A percentile compares a stretch with the other conserved stretches of the same genome.
These are phyloP conservation scores for Pseudozyma thailandica DNA, from an alignment of 1,284 basidiomycete species.

Conservation along the genomic window DNA sequence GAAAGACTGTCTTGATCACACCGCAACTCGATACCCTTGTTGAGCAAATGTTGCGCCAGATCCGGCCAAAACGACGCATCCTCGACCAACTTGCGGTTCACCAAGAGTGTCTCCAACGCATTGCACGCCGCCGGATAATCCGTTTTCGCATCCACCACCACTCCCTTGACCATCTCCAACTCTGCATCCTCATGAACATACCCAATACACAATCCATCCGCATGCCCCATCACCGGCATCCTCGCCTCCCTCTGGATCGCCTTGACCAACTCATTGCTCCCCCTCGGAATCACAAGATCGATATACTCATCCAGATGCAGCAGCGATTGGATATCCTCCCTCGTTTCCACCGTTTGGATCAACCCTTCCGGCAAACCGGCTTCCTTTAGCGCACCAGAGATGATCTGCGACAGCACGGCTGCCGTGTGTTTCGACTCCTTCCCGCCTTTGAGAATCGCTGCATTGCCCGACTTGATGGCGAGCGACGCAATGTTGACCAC, in stretches of 20 bases:
- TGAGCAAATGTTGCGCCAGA: conserved; percentile 79
- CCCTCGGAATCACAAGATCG: conserved; percentile 95
- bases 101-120: conserved; percentile 85
- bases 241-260: conserved; percentile 88
- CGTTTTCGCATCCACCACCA: conserved; percentile 91
- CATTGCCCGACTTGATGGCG: conserved; percentile 91
- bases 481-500: conserved; percentile 96
- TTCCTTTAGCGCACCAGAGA: conserved; percentile 78
- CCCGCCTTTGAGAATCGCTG: conserved; percentile 65
- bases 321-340: conserved; percentile 88
- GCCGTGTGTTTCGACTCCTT: conserved; percentile 60
- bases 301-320: conserved; percentile 90
- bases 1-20: conserved; percentile 73
- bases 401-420: conserved; percentile 70
- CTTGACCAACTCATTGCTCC: conserved; percentile 88
- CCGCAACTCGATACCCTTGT: conserved; percentile 78
- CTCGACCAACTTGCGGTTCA: conserved; percentile 74
- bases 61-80: conserved; percentile 75
- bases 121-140: conserved; percentile 98
- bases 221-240: conserved; percentile 99
- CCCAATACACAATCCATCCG: conserved; percentile 90
- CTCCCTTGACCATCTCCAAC: conserved; percentile 79
- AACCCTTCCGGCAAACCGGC: conserved; percentile 78
- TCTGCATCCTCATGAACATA: conserved; percentile 88
- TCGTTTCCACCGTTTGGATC: conserved; percentile 90